Conservation (phyloP, 768 basidiomycete species). For the Pleurotus giganteus region DNA sequence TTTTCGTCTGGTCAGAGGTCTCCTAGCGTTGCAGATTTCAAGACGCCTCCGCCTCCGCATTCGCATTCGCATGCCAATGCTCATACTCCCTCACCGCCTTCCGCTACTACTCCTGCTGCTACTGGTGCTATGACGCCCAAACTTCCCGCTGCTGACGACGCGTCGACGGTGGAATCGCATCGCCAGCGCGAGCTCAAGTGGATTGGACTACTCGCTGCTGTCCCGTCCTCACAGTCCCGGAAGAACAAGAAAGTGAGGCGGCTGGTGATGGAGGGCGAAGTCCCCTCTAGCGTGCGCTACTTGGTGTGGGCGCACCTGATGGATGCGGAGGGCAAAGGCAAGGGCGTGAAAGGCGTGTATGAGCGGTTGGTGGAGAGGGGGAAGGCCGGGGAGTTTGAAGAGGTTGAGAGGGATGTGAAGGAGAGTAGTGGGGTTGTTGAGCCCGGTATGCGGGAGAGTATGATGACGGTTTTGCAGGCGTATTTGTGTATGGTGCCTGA, state of each 20-base stretch:
- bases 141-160: neutral
- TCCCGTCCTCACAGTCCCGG: conserved; percentile 58
- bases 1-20: conserved; percentile 30
- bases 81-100: too few species aligned
- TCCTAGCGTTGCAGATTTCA: conserved; percentile 22
- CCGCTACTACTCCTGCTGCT: too few species aligned
- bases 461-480: conserved; percentile 62
- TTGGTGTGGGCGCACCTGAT: conserved; percentile 82
- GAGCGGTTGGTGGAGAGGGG: conserved; percentile 56
- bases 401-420: conserved; percentile 60
- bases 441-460: conserved; percentile 51
- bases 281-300: conserved; percentile 82
- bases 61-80: conserved; percentile 5
- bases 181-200: conserved; percentile 75
- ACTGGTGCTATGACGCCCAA: too few species aligned
- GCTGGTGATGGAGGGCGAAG: conserved; percentile 63
- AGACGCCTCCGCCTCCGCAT: neutral
- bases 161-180: conserved; percentile 53
- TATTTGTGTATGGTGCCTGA: conserved; percentile 88
- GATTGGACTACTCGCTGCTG: conserved; percentile 60
- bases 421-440: conserved; percentile 55
- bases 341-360: conserved; percentile 69
- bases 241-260: conserved; percentile 81
- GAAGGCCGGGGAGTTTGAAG: conserved; percentile 35
- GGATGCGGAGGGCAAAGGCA: conserved; percentile 59